phyloP scores from a whole-genome alignment of 495 filamentous ascomycete species.

The Trichoderma parareesei region DNA sequence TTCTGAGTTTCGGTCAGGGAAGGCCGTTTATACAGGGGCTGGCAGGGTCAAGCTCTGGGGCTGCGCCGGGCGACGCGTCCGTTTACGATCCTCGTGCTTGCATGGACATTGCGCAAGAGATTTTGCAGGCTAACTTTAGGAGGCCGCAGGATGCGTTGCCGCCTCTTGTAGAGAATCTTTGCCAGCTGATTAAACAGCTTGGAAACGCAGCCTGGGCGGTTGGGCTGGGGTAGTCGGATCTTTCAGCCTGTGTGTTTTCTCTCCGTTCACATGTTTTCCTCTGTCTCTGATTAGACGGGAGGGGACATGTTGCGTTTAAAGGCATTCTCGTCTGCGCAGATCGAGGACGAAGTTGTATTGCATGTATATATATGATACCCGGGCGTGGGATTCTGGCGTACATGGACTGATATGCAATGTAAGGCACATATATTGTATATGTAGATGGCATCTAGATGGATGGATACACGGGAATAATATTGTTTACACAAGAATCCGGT shows the following conservation, averaged over 20 bases:
- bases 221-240: slow-evolving; percentile 17
- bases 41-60: background rate
- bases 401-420: background rate
- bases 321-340: too few species aligned
- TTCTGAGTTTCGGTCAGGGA: slow-evolving; percentile 38
- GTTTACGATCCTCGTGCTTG: slow-evolving; percentile 37
- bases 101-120: slow-evolving; percentile 38
- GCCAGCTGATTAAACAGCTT: slow-evolving; percentile 46
- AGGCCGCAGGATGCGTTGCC: slow-evolving; percentile 62
- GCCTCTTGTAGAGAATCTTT: slow-evolving; percentile 55
- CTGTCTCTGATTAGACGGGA: background rate
- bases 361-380: background rate
- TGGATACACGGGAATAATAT: background rate
- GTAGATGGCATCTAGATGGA: background rate
- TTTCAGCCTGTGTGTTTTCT: background rate
- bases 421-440: background rate
- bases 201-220: slow-evolving; percentile 34
- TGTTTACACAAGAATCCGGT: background rate
- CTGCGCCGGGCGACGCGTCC: slow-evolving; percentile 14
- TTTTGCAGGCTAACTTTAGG: slow-evolving; percentile 49
- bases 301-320: too few species aligned
- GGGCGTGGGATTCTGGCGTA: background rate
- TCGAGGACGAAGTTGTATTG: background rate
- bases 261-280: too few species aligned
- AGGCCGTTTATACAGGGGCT: slow-evolving; percentile 33